Base-by-base conservation (phyloP, 2,329 filamentous ascomycete species). In the Didymella exigua region DNA sequence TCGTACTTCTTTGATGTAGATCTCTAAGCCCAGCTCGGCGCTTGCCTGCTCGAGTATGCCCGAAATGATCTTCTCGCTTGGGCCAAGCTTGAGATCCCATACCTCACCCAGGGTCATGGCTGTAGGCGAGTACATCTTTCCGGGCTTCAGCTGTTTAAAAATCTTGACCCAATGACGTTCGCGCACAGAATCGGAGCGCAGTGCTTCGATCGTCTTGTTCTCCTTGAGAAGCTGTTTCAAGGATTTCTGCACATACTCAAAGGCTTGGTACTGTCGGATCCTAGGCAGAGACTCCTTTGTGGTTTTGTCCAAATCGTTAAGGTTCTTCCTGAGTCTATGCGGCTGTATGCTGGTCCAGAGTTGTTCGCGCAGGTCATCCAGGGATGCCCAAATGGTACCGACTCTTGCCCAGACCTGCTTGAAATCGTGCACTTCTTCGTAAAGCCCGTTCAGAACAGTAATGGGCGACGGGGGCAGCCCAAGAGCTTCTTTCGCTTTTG, bases 261-360 rank as follows among this genome's bases (percentile, higher is more conserved):
- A 99, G n/a, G 96, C 96, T 65, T 96, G 93, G 75, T 99, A 99
- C 71, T 99, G 96, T 57, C 96, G 88, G 93, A 99, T 98, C 56
- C 95, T 88, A 76, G 96, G 95, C 95, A 99, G 40, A 29, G 40
- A 98, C 60, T 98, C 93, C 78, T 96, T 98, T 30, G 93, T 98
- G 84, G 96, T 96, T 80, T 96, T 96, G 74, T 98, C 91, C 48
- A 98, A 84, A 42, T 89, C 88, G 70, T 99, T 93, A 45, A 99
- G 88, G 59, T 91, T 90, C 65, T 90, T 86, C 31, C 95, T 87
- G 54, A 99, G 86, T 78, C 98, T 99, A 60, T 95, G 86, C 8
- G 96, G 93, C 71, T 98, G 92, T 1, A 99, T 90, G 69, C 91
- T 96, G 52, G 89, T 96, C 96, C 96, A 99, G 1, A 96, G 83